Evolutionary conservation across 305 asterid genomes (phyloP), one percentile per base, ranked within the genome.

Genomic region (Ilex paraguariensis): DNA sequence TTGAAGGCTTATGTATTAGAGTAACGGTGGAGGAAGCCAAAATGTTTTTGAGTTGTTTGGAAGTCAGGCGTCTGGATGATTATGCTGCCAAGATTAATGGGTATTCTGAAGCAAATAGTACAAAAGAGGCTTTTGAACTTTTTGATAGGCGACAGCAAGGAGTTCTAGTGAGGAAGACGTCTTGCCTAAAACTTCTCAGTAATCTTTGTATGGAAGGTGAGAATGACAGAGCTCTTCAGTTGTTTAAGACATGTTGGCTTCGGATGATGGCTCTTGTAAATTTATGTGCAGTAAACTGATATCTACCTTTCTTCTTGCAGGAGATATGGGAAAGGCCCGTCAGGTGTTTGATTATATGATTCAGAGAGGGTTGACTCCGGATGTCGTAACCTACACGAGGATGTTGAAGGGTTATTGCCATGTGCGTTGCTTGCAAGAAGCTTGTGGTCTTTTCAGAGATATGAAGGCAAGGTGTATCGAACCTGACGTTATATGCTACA

Each of bases 391-490:
- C 31, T 87, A 84, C 68, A 87, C 95, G 45, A 70, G 79, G 63
- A 77, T 87, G 95, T 55, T 90, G 72, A 77, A 82, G 63, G 93
- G 97, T 55, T 87, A 86, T 71, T 90, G 87, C 75, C 84, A 65
- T 69, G 81, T 69, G 65, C 76, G 79, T 73, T 55, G 68, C 63
- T 75, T 77, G 70, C 55, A 31, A 57, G 84, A 82, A 75, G 90
- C 95, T 53, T 56, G 17, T 70, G 63, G 55, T 67, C 91, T 91
- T 75, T 86, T 86, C 63, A 39, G 42, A 60, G 77, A 72, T 68
- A 86, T 88, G 98, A 83, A 80, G 73, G 73, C 65, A 15, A 79
- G 78, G 70, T 91, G 96, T 52, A 67, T 86, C 69, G 57, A 16
- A 65, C 89, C 84, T 39, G 96, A 88, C 61, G 77, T 70, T 44